These are phyloP conservation scores for Leucocoprinus sp. DNA, from an alignment of 768 basidiomycete species.

Conservation along the genomic window DNA sequence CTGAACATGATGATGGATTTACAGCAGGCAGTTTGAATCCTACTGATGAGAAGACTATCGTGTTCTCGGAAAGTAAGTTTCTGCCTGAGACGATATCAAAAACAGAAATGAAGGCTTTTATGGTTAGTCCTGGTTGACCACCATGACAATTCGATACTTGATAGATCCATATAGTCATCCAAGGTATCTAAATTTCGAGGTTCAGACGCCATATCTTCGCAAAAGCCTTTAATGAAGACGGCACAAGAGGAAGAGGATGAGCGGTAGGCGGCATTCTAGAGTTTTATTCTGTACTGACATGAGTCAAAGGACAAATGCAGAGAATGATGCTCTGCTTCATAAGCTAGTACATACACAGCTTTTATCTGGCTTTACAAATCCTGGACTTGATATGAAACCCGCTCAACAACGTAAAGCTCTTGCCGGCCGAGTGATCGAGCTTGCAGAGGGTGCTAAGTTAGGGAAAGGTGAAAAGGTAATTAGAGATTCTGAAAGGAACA, in stretches of 20 bases:
- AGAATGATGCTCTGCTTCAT: conserved; percentile 75
- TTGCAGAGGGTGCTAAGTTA: conserved; percentile 57
- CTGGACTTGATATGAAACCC: conserved; percentile 51
- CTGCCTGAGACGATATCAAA: conserved; percentile 22
- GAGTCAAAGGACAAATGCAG: conserved; percentile 52
- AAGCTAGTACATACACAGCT: conserved; percentile 74
- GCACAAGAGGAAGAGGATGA: conserved; percentile 59
- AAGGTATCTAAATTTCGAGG: conserved; percentile 57
- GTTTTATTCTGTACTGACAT: conserved; percentile 2
- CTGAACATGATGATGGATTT: conserved; percentile 40
- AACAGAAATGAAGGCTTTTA: conserved; percentile 58
- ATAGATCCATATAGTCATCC: conserved; percentile 52
- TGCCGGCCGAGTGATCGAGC: conserved; percentile 69
- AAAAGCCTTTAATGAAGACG: conserved; percentile 21
- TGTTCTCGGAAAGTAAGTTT: conserved; percentile 35
- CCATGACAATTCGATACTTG: not conserved
- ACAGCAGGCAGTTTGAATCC: conserved; percentile 22
- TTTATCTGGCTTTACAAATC: conserved; percentile 63
- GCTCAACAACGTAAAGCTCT: conserved; percentile 69
- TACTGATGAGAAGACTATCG: conserved; percentile 37
- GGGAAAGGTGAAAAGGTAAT: conserved; percentile 67
- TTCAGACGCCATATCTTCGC: conserved; percentile 18
- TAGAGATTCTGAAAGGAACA: conserved; percentile 55
- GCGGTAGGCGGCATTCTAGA: conserved; percentile 26
- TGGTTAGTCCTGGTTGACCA: conserved; percentile 40